Percentiles rank a stretch among this genome's conserved stretches.
phyloP scores from a whole-genome alignment of 164 flowering plant species.

The Piper longum region DNA sequence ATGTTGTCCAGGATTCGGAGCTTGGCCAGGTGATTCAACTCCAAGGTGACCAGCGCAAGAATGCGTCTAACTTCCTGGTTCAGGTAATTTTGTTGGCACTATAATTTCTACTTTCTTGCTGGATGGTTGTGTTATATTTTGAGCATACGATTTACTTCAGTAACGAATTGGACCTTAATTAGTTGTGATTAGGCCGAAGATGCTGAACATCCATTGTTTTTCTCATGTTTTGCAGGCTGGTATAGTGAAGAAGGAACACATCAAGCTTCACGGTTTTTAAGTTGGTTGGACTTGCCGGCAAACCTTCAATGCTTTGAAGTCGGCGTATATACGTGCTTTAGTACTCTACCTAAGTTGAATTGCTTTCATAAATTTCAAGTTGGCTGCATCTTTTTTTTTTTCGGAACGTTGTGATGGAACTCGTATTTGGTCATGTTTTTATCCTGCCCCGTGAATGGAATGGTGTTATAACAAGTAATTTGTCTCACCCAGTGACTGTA shows the following conservation, averaged over 20 bases:
- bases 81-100: constrained; percentile 6
- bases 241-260: constrained; percentile 47
- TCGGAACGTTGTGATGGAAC: too few species aligned
- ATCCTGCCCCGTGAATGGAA: too few species aligned
- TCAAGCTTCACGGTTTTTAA: constrained; percentile 66
- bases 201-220: background rate
- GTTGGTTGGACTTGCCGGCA: constrained; percentile 1
- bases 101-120: background rate
- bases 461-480: too few species aligned
- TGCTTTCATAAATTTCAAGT: too few species aligned
- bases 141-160: too few species aligned
- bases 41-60: constrained; percentile 72
- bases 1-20: constrained; percentile 48
- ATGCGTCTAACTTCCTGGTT: constrained; percentile 41
- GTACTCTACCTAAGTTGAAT: too few species aligned
- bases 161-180: background rate
- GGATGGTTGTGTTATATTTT: background rate
- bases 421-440: too few species aligned
- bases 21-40: constrained; percentile 63
- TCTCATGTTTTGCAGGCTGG: constrained; percentile 18
- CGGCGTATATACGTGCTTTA: too few species aligned
- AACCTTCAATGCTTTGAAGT: too few species aligned
- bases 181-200: too few species aligned
- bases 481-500: too few species aligned
- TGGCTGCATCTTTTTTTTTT: too few species aligned